Percentiles rank a stretch among this genome's conserved stretches.
Conservation (phyloP, 352 stramenopile genomes). For the Phytophthora sansomeana region DNA sequence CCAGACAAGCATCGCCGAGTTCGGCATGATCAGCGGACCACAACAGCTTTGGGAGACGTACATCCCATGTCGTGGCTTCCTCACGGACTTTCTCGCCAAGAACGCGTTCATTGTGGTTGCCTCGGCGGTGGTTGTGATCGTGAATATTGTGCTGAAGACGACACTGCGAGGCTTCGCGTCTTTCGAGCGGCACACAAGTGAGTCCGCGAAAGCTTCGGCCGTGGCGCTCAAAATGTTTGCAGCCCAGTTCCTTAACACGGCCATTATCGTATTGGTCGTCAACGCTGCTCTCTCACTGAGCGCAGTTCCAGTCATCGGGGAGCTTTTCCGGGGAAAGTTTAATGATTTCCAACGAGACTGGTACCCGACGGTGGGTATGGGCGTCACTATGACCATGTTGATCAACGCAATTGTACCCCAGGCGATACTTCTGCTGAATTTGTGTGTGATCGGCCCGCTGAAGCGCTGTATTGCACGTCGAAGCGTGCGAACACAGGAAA, state of each 20-base stretch:
- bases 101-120: conserved; percentile 77
- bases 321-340: conserved; percentile 83
- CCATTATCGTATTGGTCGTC: conserved; percentile 82
- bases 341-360: conserved; percentile 86
- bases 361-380: conserved; percentile 89
- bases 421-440: conserved; percentile 60
- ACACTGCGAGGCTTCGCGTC: conserved; percentile 71
- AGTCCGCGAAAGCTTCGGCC: conserved; percentile 78
- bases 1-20: conserved; percentile 46
- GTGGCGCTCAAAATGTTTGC: conserved; percentile 84
- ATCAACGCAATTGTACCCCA: conserved; percentile 84
- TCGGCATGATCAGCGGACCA: conserved; percentile 64
- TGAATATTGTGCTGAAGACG: conserved; percentile 79
- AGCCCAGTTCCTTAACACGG: conserved; percentile 87
- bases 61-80: conserved; percentile 67
- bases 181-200: conserved; percentile 84
- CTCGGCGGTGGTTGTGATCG: conserved; percentile 71
- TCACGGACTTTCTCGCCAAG: conserved; percentile 70
- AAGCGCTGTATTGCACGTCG: conserved; percentile 47
- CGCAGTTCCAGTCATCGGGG: conserved; percentile 50
- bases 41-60: conserved; percentile 62
- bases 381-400: conserved; percentile 88
- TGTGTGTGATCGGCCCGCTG: conserved; percentile 67
- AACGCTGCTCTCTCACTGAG: conserved; percentile 66
- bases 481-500: conserved; percentile 67